Evolutionary conservation across 371 early-diverging fungal genomes (phyloP).

Genomic region (Blakeslea trispora): DNA sequence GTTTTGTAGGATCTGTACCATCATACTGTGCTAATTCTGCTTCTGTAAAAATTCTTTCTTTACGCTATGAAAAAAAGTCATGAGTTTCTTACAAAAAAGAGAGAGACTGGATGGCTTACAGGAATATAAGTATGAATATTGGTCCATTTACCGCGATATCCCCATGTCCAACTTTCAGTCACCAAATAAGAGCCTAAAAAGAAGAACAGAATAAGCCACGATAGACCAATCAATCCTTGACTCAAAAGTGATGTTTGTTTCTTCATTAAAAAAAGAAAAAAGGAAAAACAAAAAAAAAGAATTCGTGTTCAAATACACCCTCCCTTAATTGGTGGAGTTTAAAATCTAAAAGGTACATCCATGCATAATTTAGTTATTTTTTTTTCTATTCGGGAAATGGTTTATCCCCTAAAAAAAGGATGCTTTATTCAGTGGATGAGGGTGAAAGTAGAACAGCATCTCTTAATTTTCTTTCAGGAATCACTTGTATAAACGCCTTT

Average conservation of each 20-base stretch:
- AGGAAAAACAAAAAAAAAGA: background rate
- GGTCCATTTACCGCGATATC: constrained; percentile 71
- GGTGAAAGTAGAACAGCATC: constrained; percentile 18
- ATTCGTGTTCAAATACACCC: too few species aligned
- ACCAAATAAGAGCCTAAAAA: constrained; percentile 69
- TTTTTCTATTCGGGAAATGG: background rate
- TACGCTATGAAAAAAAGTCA: too few species aligned
- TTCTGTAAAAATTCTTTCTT: constrained; percentile 68
- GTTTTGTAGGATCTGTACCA: constrained; percentile 74
- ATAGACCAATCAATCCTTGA: constrained; percentile 25
- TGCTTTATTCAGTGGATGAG: too few species aligned
- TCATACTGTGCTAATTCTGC: constrained; percentile 76
- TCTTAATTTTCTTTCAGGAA: constrained; percentile 75
- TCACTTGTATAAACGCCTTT: constrained; percentile 71
- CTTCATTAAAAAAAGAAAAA: background rate
- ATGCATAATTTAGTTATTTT: too few species aligned
- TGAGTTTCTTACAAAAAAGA: too few species aligned
- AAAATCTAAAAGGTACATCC: too few species aligned
- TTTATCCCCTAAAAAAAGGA: too few species aligned
- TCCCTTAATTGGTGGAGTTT: too few species aligned
- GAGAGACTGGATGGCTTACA: too few species aligned
- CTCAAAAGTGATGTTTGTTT: constrained; percentile 19
- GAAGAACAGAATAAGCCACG: constrained; percentile 49
- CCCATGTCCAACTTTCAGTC: constrained; percentile 81
- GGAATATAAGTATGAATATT: constrained; percentile 78